phyloP scores from a whole-genome alignment of 1,284 basidiomycete genomes.

The Sutorius eximius region DNA sequence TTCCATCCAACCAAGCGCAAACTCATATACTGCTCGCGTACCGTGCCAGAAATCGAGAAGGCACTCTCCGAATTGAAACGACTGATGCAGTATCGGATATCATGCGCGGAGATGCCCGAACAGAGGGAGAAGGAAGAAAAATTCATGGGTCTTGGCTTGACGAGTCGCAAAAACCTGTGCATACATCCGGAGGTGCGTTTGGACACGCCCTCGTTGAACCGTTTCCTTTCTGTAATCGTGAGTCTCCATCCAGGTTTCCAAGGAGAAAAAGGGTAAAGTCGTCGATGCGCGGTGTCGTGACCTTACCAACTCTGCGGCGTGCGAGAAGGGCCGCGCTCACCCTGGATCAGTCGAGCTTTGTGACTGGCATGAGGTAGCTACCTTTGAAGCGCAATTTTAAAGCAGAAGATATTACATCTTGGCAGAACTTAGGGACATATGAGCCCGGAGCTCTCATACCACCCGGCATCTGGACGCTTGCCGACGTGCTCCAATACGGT shows the following conservation, averaged over 20 bases:
- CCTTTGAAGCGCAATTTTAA: conserved; percentile 2
- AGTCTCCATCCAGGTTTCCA: conserved; percentile 65
- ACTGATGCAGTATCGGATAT: conserved; percentile 87
- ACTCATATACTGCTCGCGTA: conserved; percentile 98
- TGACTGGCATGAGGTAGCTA: conserved; percentile 89
- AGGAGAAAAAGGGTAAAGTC: conserved; percentile 97
- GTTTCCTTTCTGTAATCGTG: conserved; percentile 4
- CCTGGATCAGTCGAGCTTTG: conserved; percentile 94
- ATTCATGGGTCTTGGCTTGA: conserved; percentile 91
- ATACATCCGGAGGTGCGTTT: conserved; percentile 86
- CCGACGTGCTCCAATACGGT: conserved; percentile 90
- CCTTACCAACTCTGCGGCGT: conserved; percentile 84
- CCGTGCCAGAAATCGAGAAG: conserved; percentile 99
- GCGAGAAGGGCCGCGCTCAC: conserved; percentile 83
- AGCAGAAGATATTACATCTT: not conserved
- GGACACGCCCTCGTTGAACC: not conserved
- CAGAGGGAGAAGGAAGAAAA: conserved; percentile 77
- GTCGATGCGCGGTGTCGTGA: conserved; percentile 98
- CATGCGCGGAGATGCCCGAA: conserved; percentile 69
- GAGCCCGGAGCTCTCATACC: conserved; percentile 88
- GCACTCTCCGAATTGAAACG: conserved; percentile 95
- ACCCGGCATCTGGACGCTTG: conserved; percentile 90
- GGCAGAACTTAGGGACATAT: conserved; percentile 69
- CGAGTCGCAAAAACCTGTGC: conserved; percentile 96
- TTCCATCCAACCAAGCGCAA: conserved; percentile 93